phyloP scores from a whole-genome alignment of 2,329 filamentous ascomycete species.

The Gyromitra esculenta region DNA sequence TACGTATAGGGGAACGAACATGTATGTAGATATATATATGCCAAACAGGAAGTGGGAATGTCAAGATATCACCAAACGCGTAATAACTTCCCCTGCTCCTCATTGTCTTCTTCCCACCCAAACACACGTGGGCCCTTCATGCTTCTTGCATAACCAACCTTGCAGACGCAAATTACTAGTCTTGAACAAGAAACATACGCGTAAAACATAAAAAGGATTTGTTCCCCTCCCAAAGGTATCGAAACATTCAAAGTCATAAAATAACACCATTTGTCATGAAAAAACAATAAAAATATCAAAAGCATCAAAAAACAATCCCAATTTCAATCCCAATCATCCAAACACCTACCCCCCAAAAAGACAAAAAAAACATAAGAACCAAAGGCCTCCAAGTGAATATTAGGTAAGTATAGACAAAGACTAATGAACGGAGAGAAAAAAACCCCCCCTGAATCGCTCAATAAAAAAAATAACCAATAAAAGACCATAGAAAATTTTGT shows the following conservation, averaged over 20 bases:
- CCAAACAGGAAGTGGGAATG: neutral
- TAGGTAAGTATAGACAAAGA: conserved; percentile 5
- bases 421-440: neutral
- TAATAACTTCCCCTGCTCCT: neutral
- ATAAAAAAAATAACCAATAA: neutral
- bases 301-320: neutral
- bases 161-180: neutral
- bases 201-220: neutral
- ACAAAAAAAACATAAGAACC: neutral
- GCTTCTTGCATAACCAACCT: neutral
- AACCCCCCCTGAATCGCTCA: too few species aligned
- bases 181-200: neutral
- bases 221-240: neutral
- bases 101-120: neutral
- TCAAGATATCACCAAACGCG: neutral
- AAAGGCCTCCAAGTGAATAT: neutral
- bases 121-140: neutral
- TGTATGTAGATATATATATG: neutral
- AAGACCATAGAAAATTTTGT: neutral
- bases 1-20: neutral
- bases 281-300: neutral
- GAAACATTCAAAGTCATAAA: neutral
- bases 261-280: neutral
- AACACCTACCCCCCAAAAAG: conserved; percentile 11
- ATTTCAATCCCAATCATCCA: conserved; percentile 3